These are phyloP conservation scores for Aspergillus glaucus DNA, from an alignment of 2,329 filamentous ascomycete species.

Conservation along the genomic window DNA sequence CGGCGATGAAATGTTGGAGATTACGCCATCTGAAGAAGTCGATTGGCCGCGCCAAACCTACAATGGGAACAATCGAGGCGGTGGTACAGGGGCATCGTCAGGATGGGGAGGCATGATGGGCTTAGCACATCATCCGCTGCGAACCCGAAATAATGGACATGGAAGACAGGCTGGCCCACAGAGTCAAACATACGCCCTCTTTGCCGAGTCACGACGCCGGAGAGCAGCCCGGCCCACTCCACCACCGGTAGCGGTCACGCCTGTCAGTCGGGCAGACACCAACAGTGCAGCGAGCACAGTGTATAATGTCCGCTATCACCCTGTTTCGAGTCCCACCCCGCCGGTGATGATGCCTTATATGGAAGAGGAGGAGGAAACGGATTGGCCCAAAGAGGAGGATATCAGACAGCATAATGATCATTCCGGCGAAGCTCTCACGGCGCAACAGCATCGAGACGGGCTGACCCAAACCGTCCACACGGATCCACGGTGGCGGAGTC, in stretches of 20 bases:
- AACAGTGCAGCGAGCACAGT: conserved; percentile 58
- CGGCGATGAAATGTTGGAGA: conserved; percentile 83
- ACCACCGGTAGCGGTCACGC: conserved; percentile 47
- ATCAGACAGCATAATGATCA: conserved; percentile 6
- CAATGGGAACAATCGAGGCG: conserved; percentile 35
- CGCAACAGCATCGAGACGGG: conserved; percentile 23
- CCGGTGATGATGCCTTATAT: conserved; percentile 31
- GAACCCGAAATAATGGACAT: conserved; percentile 26
- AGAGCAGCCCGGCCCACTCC: conserved; percentile 30
- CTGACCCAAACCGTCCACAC: conserved; percentile 24
- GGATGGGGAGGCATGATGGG: conserved; percentile 36
- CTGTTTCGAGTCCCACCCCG: conserved; percentile 44
- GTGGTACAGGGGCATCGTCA: conserved; percentile 28
- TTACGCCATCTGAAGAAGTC: conserved; percentile 53
- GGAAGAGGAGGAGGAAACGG: conserved; percentile 25
- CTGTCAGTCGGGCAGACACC: conserved; percentile 55
- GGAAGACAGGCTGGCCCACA: conserved; percentile 16
- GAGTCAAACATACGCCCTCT: conserved; percentile 9
- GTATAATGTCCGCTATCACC: conserved; percentile 58
- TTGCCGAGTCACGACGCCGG: conserved; percentile 9
- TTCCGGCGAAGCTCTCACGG: conserved; percentile 12
- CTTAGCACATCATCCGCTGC: conserved; percentile 30
- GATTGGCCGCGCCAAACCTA: conserved; percentile 37
- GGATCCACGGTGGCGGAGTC: conserved; percentile 42
- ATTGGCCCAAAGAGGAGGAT: conserved; percentile 20